These are phyloP conservation scores for Pichia norvegensis DNA, from an alignment of 1,139 yeast species.

Conservation along the genomic window DNA sequence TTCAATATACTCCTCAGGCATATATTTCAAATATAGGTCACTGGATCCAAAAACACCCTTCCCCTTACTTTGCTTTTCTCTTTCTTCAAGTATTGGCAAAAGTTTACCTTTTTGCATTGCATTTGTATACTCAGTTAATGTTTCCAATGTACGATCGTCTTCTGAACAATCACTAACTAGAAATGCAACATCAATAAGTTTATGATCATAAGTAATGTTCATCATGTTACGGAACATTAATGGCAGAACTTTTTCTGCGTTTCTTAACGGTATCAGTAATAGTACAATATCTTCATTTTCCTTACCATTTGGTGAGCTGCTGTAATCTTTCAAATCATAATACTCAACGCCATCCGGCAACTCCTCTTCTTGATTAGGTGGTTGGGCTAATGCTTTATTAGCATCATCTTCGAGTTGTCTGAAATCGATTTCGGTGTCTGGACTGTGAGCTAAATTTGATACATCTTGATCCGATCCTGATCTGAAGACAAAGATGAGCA, in stretches of 20 bases:
- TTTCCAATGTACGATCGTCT: slow-evolving; percentile 63
- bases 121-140: slow-evolving; percentile 55
- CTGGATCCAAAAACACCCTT: slow-evolving; percentile 40
- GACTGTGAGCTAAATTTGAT: not conserved
- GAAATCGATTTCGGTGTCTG: not conserved
- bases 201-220: slow-evolving; percentile 81
- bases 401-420: slow-evolving; percentile 4
- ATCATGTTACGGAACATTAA: slow-evolving; percentile 77
- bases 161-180: slow-evolving; percentile 79
- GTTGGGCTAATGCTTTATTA: slow-evolving; percentile 8
- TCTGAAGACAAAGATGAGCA: not conserved
- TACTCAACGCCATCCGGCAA: slow-evolving; percentile 36
- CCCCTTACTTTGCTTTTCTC: slow-evolving; percentile 26
- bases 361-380: slow-evolving; percentile 11
- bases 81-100: slow-evolving; percentile 38
- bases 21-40: slow-evolving; percentile 58
- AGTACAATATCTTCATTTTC: slow-evolving; percentile 58
- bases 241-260: slow-evolving; percentile 74
- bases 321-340: slow-evolving; percentile 54
- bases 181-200: slow-evolving; percentile 74
- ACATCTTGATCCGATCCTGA: not conserved
- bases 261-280: slow-evolving; percentile 68
- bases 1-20: slow-evolving; percentile 59
- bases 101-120: slow-evolving; percentile 67
- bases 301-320: slow-evolving; percentile 48